Percentiles rank a stretch among this genome's conserved stretches.
Evolutionary conservation across 495 filamentous ascomycete genomes (phyloP).

Genomic region (Tuber magnatum): DNA sequence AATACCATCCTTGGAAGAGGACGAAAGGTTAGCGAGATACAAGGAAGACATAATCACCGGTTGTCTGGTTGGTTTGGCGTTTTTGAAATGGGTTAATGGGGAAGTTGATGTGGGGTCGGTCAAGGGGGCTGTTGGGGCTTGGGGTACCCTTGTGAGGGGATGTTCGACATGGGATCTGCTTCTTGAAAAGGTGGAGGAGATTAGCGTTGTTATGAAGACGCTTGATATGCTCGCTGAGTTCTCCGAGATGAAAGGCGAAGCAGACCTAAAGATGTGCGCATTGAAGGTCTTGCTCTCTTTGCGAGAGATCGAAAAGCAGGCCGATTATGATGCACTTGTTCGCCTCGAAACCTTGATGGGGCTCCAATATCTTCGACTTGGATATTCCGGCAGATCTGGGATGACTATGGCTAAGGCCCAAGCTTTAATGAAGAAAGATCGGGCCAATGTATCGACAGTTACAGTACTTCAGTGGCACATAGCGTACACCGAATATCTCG

Average conservation of each 20-base stretch:
- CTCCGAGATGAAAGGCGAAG: slow-evolving; percentile 63
- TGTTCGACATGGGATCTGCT: slow-evolving; percentile 36
- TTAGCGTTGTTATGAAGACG: slow-evolving; percentile 36
- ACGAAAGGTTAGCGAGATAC: slow-evolving; percentile 21
- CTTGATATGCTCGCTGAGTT: slow-evolving; percentile 64
- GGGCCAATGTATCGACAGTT: slow-evolving; percentile 35
- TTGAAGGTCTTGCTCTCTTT: slow-evolving; percentile 49
- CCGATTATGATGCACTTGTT: slow-evolving; percentile 52
- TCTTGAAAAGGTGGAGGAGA: slow-evolving; percentile 31
- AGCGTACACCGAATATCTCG: slow-evolving; percentile 64
- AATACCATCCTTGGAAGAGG: slow-evolving; percentile 18
- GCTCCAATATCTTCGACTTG: slow-evolving; percentile 66
- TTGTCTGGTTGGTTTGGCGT: slow-evolving; percentile 32
- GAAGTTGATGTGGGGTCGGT: slow-evolving; percentile 21
- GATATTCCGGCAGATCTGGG: slow-evolving; percentile 67
- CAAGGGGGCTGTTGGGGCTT: slow-evolving; percentile 24
- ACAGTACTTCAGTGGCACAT: slow-evolving; percentile 57
- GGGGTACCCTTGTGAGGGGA: slow-evolving; percentile 42
- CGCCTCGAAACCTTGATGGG: slow-evolving; percentile 55
- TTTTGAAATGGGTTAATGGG: slow-evolving; percentile 29
- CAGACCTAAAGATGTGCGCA: slow-evolving; percentile 45
- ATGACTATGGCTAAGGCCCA: slow-evolving; percentile 56
- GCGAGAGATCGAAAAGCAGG: slow-evolving; percentile 50
- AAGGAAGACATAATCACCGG: slow-evolving; percentile 36
- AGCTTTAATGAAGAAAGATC: slow-evolving; percentile 45